Evolutionary conservation across 1,139 yeast species (phyloP).

Genomic region (Taiozyma sp.): DNA sequence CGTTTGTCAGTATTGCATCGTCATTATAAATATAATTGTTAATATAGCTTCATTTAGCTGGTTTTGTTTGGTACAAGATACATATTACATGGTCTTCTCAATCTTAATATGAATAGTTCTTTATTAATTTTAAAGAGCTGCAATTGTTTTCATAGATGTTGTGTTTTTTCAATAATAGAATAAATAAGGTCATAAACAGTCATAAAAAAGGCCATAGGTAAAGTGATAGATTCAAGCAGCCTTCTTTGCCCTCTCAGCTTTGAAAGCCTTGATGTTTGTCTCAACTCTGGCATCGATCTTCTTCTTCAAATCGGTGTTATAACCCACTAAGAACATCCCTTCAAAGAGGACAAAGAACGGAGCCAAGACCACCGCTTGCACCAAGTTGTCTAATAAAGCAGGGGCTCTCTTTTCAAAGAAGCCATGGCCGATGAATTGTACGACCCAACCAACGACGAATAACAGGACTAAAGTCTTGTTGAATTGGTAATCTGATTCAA

Average conservation of each 20-base stretch:
- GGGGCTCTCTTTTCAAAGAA: slow-evolving; percentile 81
- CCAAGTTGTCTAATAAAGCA: slow-evolving; percentile 75
- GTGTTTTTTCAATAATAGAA: too few species aligned
- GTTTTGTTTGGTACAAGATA: too few species aligned
- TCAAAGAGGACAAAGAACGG: slow-evolving; percentile 89
- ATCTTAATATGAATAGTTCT: too few species aligned
- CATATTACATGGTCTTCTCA: too few species aligned
- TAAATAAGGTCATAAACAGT: too few species aligned
- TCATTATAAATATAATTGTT: background rate
- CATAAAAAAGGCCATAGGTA: too few species aligned
- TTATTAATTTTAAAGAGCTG: too few species aligned
- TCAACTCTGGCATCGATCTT: slow-evolving; percentile 49
- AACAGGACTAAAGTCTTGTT: slow-evolving; percentile 28
- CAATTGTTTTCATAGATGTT: too few species aligned
- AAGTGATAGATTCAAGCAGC: background rate
- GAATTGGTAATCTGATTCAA: slow-evolving; percentile 25
- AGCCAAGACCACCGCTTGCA: slow-evolving; percentile 85
- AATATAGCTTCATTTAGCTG: background rate
- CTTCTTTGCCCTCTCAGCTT: background rate
- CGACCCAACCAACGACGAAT: slow-evolving; percentile 64
- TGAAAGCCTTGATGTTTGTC: slow-evolving; percentile 16
- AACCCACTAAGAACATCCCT: slow-evolving; percentile 63
- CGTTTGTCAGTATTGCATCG: background rate
- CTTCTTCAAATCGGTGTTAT: slow-evolving; percentile 47
- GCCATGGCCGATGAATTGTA: slow-evolving; percentile 90